Percentiles rank a stretch among this genome's conserved stretches.
These are phyloP conservation scores for Tolypocladium endophyticum DNA, from an alignment of 2,329 filamentous ascomycete species.

Conservation along the genomic window DNA sequence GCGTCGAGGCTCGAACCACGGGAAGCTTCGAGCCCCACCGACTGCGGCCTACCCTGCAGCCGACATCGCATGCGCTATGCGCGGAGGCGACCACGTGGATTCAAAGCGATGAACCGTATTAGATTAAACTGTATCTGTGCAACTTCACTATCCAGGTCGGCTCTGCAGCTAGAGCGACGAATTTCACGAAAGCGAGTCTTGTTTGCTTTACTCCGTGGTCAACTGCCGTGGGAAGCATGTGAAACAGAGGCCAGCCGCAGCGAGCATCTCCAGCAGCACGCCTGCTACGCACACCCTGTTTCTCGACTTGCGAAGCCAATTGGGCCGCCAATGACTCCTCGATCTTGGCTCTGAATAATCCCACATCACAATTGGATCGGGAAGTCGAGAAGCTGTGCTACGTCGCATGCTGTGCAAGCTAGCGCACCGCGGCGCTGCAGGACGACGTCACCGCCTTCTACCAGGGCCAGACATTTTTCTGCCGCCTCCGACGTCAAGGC, in stretches of 20 bases:
- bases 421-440: not conserved
- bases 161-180: not conserved
- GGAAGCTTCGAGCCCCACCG: not conserved
- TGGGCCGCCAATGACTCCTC: too few species aligned
- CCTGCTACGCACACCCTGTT: too few species aligned
- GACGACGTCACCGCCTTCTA: not conserved
- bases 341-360: not conserved
- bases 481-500: not conserved
- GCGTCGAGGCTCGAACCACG: not conserved
- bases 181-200: not conserved
- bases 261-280: too few species aligned
- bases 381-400: not conserved
- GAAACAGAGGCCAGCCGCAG: too few species aligned
- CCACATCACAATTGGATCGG: not conserved
- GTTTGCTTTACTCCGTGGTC: not conserved
- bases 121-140: not conserved
- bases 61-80: too few species aligned
- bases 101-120: not conserved
- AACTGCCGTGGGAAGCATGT: too few species aligned
- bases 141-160: not conserved
- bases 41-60: not conserved
- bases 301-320: too few species aligned
- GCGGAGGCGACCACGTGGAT: too few species aligned
- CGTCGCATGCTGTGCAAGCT: not conserved
- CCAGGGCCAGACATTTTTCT: not conserved